These are phyloP conservation scores for Obelidium mucronatum DNA, from an alignment of 192 early-diverging fungal genomes.

Conservation along the genomic window DNA sequence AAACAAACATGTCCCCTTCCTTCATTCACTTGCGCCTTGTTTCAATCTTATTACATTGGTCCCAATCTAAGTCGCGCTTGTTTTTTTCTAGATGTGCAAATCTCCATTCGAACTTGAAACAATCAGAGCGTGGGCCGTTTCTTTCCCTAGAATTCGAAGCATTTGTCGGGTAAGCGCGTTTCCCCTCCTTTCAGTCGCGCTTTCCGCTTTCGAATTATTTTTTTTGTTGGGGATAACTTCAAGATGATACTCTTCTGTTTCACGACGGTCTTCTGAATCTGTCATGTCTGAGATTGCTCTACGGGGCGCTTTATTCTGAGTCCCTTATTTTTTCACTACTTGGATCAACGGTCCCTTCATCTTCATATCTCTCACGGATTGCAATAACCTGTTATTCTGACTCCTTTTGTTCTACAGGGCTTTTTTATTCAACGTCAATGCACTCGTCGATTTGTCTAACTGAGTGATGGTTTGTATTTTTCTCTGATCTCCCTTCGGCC, in stretches of 20 bases:
- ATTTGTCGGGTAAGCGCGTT: too few relatives aligned
- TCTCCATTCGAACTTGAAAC: background rate
- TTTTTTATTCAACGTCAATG: too few relatives aligned
- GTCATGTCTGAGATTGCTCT: conserved; percentile 20
- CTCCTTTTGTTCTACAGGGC: too few relatives aligned
- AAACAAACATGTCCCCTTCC: background rate
- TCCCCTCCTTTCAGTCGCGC: too few relatives aligned
- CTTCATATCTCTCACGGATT: background rate
- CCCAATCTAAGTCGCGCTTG: background rate
- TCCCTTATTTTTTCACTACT: too few relatives aligned
- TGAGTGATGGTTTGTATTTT: background rate
- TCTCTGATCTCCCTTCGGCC: background rate
- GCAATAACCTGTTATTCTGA: background rate
- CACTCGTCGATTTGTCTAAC: too few relatives aligned
- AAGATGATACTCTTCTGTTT: conserved; percentile 15
- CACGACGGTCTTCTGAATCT: conserved; percentile 27
- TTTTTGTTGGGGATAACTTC: too few relatives aligned
- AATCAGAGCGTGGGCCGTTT: too few relatives aligned
- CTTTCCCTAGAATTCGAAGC: too few relatives aligned
- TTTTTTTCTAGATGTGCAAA: background rate
- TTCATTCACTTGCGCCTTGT: background rate
- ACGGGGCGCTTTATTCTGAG: conserved; percentile 11
- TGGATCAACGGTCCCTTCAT: background rate
- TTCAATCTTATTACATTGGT: too few relatives aligned
- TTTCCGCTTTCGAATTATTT: too few relatives aligned